These are phyloP conservation scores for Dianthus caryophyllus DNA, from an alignment of 148 eudicot species.

Conservation along the genomic window DNA sequence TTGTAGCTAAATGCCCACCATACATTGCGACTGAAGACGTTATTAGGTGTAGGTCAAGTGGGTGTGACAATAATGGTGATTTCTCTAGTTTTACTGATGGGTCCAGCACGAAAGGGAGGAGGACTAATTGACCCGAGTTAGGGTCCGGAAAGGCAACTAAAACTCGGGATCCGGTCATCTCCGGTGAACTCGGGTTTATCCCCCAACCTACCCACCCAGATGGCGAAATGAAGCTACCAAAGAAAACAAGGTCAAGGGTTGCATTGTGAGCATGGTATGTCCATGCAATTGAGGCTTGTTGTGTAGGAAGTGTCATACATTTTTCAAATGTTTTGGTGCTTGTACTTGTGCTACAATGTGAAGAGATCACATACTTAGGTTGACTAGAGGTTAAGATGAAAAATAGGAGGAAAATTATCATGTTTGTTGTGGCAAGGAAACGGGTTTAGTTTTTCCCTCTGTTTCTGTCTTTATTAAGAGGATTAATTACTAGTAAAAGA, in stretches of 20 bases:
- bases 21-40: constrained; percentile 75
- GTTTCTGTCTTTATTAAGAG: no score
- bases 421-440: constrained; percentile 15
- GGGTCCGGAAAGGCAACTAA: constrained; percentile 75
- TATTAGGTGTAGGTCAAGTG: constrained; percentile 64
- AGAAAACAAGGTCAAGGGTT: constrained; percentile 69
- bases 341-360: constrained; percentile 62
- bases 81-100: constrained; percentile 71
- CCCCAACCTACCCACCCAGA: constrained; percentile 98
- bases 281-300: constrained; percentile 91
- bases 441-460: constrained; percentile 6
- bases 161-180: constrained; percentile 84
- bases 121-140: constrained; percentile 68
- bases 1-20: no score
- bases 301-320: no score
- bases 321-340: constrained; percentile 48
- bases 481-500: constrained; percentile 11
- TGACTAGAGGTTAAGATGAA: constrained; percentile 25
- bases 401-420: constrained; percentile 32
- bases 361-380: constrained; percentile 24
- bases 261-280: constrained; percentile 67
- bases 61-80: constrained; percentile 58
- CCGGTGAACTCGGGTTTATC: constrained; percentile 60
- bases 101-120: constrained; percentile 73
- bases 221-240: constrained; percentile 83